Evolutionary conservation across 2,329 filamentous ascomycete genomes (phyloP), one percentile per base, ranked within the genome.

Genomic region (Paraphoma chrysanthemicola): DNA sequence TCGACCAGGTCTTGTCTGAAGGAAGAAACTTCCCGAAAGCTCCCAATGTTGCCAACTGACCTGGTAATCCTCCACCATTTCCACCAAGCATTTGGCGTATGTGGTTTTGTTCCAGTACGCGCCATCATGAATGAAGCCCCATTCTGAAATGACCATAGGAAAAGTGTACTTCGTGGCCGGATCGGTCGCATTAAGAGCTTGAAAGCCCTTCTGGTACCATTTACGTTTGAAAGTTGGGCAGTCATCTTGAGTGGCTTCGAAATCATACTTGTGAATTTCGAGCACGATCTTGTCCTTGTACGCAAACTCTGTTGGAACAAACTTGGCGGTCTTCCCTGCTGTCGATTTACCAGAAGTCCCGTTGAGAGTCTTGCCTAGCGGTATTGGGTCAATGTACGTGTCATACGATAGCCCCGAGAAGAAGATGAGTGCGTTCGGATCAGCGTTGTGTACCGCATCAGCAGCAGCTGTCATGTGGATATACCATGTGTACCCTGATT

Each of bases 1-100:
- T 14, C 71, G 59, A 6, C 59, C 57, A 8, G 71, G 71, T 50
- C 72, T 61, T 3, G 72, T 80, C 78, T 82, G 81, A 16, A 72
- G 59, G 39, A 71, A 73, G 39, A 68, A 72, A 42, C 66, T 71
- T 5, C 72, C 71, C 1, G 68, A 68, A 1, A 74, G 49, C 41
- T 72, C 70, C 71, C 70, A 74, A 23, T 73, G 68, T 52, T 67
- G 63, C 69, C 68, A 73, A 33, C 67, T 58, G 16, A 72, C 65
- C 48, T 71, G 51, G 39, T 70, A 75, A 28, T 72, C 66, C 44
- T 69, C 50, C 3, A 73, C 70, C 70, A 73, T 74, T 46, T 74
- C 68, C 7, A 72, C 57, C 41, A 71, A 47, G 42, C 70, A 75
- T 44, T 58, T 68, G 4, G 67, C 69, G 47, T 75, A 74, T 7